Base-by-base conservation (phyloP, 179 eudicot species). In the Sideroxylon spinosum region DNA sequence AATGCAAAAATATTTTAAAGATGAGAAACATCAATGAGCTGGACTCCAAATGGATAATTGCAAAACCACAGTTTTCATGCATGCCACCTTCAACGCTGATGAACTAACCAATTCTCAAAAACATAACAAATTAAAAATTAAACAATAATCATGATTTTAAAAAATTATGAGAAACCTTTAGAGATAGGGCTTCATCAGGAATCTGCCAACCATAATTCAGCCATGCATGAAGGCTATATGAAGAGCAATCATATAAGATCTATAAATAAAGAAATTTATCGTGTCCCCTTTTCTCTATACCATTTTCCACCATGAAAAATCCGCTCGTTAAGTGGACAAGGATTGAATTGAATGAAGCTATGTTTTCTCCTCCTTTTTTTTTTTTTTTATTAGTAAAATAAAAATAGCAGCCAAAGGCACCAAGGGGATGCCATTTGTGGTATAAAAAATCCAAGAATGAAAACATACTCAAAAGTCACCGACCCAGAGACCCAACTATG, bases 41-140 rank as follows among this genome's bases (percentile, higher is more conserved):
- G 6, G 14, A 73, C 28, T 73, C 76, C 76, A 56, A 48, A 71
- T 9, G 23, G 66, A 20, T 29, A n/a, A 57, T 23, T 55, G 66
- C 2, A 73, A 73, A 72, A 55, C 14, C 20, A 55, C 37, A 74
- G 63, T 6, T 57, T 29, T 32, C 9, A n/a, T 12, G 5, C 46
- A 73, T 9, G 76, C 66, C 52, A 57, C 46, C 14, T 29, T 20
- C 28, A 37, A 28, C 37, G 22, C n/a, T 37, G 14, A 23, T 57
- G 11, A 56, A n/a, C 23, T 23, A 55, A 28, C 44, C 48, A 26
- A 14, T 55, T 46, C 44, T 55, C 49, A 3, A 59, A 32, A 29
- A 25, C 2, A 2, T 32, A 57, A 52, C 46, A 59, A 73, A 53
- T 44, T 44, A 19, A 44, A 68, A 68, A 28, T 9, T 23, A 55